phyloP scores from a whole-genome alignment of 2,329 filamentous ascomycete genomes.

The Hypomyces rosellus region DNA sequence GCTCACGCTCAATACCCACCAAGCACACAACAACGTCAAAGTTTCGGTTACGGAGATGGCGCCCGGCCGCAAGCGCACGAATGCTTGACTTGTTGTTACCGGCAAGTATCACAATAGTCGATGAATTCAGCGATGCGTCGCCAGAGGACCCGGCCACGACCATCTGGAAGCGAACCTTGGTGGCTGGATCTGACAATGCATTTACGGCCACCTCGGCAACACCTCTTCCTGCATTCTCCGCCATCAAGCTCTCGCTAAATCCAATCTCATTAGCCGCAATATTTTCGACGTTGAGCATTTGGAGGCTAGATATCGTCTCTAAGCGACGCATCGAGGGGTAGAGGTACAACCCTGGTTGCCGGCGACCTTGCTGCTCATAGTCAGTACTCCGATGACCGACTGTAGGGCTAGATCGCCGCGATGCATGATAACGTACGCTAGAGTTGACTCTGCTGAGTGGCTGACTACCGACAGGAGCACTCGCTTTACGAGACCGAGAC shows the following conservation, averaged over 20 bases:
- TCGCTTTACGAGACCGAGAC: conserved; percentile 54
- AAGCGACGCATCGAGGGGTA: conserved; percentile 50
- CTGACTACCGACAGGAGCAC: conserved; percentile 33
- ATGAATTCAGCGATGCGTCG: conserved; percentile 24
- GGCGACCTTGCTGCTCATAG: conserved; percentile 16
- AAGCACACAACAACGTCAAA: conserved; percentile 77
- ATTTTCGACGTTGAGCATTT: conserved; percentile 90
- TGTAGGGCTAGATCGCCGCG: conserved; percentile 24
- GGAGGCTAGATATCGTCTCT: conserved; percentile 63
- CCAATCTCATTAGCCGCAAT: conserved; percentile 83
- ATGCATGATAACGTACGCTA: conserved; percentile 30
- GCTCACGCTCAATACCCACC: conserved; percentile 76
- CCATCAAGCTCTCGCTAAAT: conserved; percentile 81
- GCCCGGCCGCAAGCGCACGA: conserved; percentile 74
- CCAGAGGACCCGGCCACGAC: conserved; percentile 32
- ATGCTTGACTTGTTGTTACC: conserved; percentile 92
- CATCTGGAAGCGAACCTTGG: conserved; percentile 45
- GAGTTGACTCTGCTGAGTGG: conserved; percentile 45
- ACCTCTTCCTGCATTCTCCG: conserved; percentile 83
- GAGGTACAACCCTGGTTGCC: conserved; percentile 45
- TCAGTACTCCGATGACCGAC: conserved; percentile 29
- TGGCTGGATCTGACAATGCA: conserved; percentile 57
- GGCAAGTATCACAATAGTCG: conserved; percentile 67
- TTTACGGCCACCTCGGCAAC: conserved; percentile 77
- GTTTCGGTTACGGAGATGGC: conserved; percentile 80